phyloP scores from a whole-genome alignment of 345 rosid species.

The Ailanthus altissimus region DNA sequence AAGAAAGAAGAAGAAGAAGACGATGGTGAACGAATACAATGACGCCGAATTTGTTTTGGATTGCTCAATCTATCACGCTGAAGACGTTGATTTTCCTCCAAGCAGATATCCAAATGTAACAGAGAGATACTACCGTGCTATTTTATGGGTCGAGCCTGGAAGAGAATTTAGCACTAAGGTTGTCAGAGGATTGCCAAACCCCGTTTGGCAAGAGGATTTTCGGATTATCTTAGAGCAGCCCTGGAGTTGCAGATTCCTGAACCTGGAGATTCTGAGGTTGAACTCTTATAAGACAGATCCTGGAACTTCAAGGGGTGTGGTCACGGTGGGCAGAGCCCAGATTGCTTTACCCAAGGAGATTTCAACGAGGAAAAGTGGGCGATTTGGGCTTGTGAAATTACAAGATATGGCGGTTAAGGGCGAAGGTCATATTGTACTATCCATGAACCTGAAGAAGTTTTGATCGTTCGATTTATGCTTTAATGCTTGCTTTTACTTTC shows the following conservation, averaged over 20 bases:
- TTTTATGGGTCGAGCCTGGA: slow-evolving; percentile 15
- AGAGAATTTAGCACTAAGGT: background rate
- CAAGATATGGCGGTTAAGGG: background rate
- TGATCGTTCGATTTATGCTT: background rate
- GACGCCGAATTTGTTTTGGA: background rate
- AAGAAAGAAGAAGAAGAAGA: background rate
- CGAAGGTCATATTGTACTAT: slow-evolving; percentile 11
- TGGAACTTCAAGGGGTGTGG: slow-evolving; percentile 15
- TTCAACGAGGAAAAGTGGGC: background rate
- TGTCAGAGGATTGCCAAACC: background rate
- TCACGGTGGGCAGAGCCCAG: slow-evolving; percentile 15
- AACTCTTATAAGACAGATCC: background rate
- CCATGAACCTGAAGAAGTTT: background rate
- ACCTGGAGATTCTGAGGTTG: slow-evolving; percentile 16
- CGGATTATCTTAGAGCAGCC: background rate
- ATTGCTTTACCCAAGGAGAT: background rate
- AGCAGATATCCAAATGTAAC: background rate
- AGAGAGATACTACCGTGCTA: background rate
- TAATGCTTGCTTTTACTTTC: too few species aligned
- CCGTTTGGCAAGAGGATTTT: slow-evolving; percentile 11
- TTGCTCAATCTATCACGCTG: slow-evolving; percentile 7
- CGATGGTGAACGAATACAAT: background rate
- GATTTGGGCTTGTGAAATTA: slow-evolving; percentile 5
- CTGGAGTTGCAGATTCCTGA: background rate
- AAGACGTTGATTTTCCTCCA: slow-evolving; percentile 16